Conservation (phyloP, 1,139 yeast genomes). For the Hanseniaspora sp. region DNA sequence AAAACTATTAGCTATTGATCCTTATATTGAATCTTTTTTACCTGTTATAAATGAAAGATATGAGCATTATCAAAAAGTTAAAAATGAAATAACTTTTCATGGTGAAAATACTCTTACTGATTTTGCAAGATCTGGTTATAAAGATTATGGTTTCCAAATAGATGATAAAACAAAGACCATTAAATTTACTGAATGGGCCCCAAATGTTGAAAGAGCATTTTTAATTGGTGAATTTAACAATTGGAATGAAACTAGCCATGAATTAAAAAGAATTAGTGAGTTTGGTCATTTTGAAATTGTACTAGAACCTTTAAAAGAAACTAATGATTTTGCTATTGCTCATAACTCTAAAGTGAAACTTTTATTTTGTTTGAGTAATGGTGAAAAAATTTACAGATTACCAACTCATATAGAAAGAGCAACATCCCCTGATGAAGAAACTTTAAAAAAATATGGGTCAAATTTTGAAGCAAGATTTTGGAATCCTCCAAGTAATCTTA, state of each 20-base stretch:
- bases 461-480: conserved; percentile 82
- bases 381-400: conserved; percentile 62
- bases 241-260: conserved; percentile 59
- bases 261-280: conserved; percentile 40
- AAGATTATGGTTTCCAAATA: conserved; percentile 66
- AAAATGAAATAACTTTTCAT: conserved; percentile 26
- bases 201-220: conserved; percentile 64
- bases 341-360: conserved; percentile 77
- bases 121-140: conserved; percentile 45
- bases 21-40: conserved; percentile 78
- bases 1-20: conserved; percentile 37
- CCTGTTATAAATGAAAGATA: conserved; percentile 47
- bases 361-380: conserved; percentile 52
- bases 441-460: conserved; percentile 39
- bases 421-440: conserved; percentile 49
- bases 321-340: conserved; percentile 46
- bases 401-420: conserved; percentile 89
- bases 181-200: conserved; percentile 73
- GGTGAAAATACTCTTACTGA: conserved; percentile 30
- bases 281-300: conserved; percentile 61
- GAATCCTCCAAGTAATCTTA: conserved; percentile 47
- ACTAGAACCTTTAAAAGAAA: conserved; percentile 45
- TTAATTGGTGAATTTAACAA: conserved; percentile 82
- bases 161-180: conserved; percentile 42
- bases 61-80: conserved; percentile 48